Evolutionary conservation across 768 basidiomycete species (phyloP), one percentile per base, ranked within the genome.

Genomic region (Termitomyces sp.): DNA sequence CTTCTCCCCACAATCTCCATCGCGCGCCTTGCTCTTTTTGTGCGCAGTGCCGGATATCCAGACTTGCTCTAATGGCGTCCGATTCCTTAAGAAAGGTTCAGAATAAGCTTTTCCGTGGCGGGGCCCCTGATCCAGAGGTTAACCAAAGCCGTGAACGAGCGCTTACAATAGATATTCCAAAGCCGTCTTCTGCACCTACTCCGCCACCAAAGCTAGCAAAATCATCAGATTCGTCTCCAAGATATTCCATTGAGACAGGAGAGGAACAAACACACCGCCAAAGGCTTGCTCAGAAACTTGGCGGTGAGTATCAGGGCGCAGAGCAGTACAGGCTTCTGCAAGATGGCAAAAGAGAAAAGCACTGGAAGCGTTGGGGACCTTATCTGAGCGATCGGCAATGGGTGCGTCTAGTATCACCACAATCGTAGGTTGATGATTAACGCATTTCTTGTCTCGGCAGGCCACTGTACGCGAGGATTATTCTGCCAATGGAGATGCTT

Each of bases 311-410:
- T 70, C 81, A 85, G 51, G 90, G 91, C 13, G 84, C 83, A 24
- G 96, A 99, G 75, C 84, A 84, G 62, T 78, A 89, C 71, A 84
- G 95, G 50, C 82, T 99, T n/a, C 74, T 85, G 50, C 90, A 98
- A 66, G 92, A 94, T 62, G 86, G 81, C 57, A 77, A 79, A 51
- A 87, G 84, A 63, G 86, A 92, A 62, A 81, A 81, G 51, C 95
- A 98, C 72, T 99, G 97, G 97, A 98, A 98, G 74, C 81, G 92
- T 65, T 98, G 96, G 96, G 97, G 97, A 20, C 97, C 97, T 16
- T 99, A 99, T 76, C 81, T 99, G 53, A 88, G 88, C 58, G 97
- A 99, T 73, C 81, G 97, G 58, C 97, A 98, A 79, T 99, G 97
- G 97, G 96, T 93, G 60, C 62, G 87, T 70, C n/a, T 18, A 54